Base-by-base conservation (phyloP, 2,329 filamentous ascomycete species). In the Saccharata proteae region DNA sequence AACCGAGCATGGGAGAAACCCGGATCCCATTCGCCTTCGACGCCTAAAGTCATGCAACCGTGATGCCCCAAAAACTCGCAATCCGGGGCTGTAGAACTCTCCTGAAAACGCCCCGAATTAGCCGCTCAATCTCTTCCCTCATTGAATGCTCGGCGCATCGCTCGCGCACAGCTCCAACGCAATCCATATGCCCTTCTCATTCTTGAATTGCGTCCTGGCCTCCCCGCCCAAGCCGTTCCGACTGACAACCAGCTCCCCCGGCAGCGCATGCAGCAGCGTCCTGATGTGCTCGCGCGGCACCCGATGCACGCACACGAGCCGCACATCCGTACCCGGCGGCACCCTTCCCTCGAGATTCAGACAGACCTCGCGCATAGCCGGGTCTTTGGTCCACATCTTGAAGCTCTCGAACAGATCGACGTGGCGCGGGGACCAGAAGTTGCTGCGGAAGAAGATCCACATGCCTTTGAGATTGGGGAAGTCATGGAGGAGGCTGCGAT, bases 231-330 rank as follows among this genome's bases (percentile, higher is more conserved):
- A 30, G 18, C 33, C 33, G 5, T 42, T 42, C 21, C 42, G 38
- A 34, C 53, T 50, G 15, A 50, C 39, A 6, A 26, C 41, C 27
- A 62, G 57, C 40, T 73, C 68, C 32, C 72, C 70, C 11, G 74
- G 57, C 40, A 71, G 69, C 48, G 65, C 58, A 17, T 67, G 57
- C n/a, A 51, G 49, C 20, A 64, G 58, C 35, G 57, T 53, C 31
- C 55, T 53, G 19, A 69, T 64, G 30, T 67, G 68, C 61, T 40
- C 38, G 22, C 40, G 41, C 8, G 46, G 49, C 9, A 51, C 38
- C 21, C 49, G 44, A 41, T 53, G 41, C n/a, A 54, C 54, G 21
- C 49, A 53, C 15, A 56, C 48, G 9, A 56, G 48, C 37, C 51
- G 53, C 20, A 54, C 42, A 18, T 54, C 46, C 0, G 46, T 37